Evolutionary conservation across 345 rosid genomes (phyloP).

Genomic region (Linum trigynum): DNA sequence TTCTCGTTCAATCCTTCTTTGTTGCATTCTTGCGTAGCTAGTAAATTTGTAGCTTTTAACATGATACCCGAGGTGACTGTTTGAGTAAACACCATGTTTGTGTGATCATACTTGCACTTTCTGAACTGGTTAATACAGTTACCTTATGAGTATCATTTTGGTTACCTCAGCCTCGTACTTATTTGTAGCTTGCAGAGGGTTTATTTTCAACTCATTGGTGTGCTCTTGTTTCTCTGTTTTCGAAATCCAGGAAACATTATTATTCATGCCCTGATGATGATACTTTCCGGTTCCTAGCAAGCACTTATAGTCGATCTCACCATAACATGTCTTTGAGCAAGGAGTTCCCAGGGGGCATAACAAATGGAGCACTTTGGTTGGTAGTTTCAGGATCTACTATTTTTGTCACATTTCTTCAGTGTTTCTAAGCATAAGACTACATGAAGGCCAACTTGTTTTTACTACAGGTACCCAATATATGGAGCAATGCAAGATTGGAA

Average conservation of each 20-base stretch:
- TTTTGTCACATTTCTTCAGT: neutral
- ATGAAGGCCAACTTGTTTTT: neutral
- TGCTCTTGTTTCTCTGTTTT: conserved; percentile 5
- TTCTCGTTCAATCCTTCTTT: too few relatives aligned
- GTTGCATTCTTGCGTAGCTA: too few relatives aligned
- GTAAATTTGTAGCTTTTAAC: too few relatives aligned
- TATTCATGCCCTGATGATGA: conserved; percentile 86
- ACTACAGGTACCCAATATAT: conserved; percentile 85
- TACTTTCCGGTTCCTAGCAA: conserved; percentile 71
- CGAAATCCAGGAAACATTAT: conserved; percentile 61
- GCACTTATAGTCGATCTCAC: conserved; percentile 69
- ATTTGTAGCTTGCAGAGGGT: conserved; percentile 1
- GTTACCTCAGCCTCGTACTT: conserved; percentile 4
- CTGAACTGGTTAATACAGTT: neutral
- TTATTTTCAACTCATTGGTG: conserved; percentile 6
- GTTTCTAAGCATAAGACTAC: neutral
- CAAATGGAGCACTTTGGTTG: conserved; percentile 92
- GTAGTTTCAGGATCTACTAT: neutral
- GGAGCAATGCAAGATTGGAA: conserved; percentile 99
- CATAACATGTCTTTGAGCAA: conserved; percentile 83
- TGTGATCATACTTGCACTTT: neutral
- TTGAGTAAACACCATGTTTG: too few relatives aligned
- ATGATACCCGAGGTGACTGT: too few relatives aligned
- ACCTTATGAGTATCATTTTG: neutral
- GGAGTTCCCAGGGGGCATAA: conserved; percentile 85